Percentiles rank a stretch among this genome's conserved stretches.
Conservation (phyloP, 2,329 filamentous ascomycete species). For the Xylaria polymorpha region DNA sequence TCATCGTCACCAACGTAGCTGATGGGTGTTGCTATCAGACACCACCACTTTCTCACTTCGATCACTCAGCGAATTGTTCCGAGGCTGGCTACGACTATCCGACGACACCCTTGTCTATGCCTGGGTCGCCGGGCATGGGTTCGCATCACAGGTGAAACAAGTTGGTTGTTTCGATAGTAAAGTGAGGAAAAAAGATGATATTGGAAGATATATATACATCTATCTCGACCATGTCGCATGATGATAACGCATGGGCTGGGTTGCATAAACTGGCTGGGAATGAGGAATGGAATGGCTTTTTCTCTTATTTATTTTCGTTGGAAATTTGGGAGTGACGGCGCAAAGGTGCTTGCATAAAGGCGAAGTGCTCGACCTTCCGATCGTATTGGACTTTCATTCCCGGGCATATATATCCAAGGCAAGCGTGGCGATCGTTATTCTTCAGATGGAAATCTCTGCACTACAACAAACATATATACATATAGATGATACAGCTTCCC, state of each 20-base stretch:
- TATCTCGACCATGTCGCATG: conserved; percentile 13
- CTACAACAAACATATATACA: conserved; percentile 29
- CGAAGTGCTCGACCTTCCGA: conserved; percentile 48
- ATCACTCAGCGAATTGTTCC: conserved; percentile 72
- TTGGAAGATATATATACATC: conserved; percentile 14
- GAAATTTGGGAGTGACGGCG: conserved; percentile 41
- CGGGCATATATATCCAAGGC: conserved; percentile 35
- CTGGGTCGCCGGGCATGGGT: conserved; percentile 68
- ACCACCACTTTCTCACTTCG: conserved; percentile 80
- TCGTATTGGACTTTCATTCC: conserved; percentile 36
- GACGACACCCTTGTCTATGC: conserved; percentile 79
- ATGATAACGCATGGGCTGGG: conserved; percentile 32
- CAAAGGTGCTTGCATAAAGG: conserved; percentile 42
- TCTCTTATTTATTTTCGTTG: conserved; percentile 13
- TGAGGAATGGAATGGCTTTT: conserved; percentile 23
- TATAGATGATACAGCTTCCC: conserved; percentile 39
- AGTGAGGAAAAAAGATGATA: conserved; percentile 10
- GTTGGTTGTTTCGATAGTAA: not conserved
- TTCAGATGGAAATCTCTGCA: conserved; percentile 31
- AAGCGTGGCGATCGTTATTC: conserved; percentile 29
- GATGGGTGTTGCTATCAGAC: conserved; percentile 69
- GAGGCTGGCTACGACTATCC: conserved; percentile 73
- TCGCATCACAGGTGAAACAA: conserved; percentile 38
- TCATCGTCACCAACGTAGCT: conserved; percentile 60
- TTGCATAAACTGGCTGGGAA: conserved; percentile 39